phyloP scores from a whole-genome alignment of 1,284 basidiomycete species.

The Omphalotus olearius region DNA sequence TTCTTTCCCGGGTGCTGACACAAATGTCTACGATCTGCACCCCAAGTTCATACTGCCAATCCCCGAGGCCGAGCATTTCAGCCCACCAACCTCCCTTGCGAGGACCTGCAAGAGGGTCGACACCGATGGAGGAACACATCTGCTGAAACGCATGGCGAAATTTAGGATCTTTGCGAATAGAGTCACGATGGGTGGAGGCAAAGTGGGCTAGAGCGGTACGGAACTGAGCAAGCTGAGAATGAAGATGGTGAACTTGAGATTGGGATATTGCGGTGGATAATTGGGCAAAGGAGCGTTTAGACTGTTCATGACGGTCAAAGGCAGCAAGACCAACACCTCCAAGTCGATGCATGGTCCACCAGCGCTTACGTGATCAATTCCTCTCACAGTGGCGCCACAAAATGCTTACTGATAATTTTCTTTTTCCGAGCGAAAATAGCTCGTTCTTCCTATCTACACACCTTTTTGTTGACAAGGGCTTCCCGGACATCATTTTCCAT shows the following conservation, averaged over 20 bases:
- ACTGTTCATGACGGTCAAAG: slow-evolving; percentile 70
- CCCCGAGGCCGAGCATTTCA: slow-evolving; percentile 82
- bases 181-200: slow-evolving; percentile 78
- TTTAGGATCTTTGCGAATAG: slow-evolving; percentile 82
- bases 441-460: too few relatives aligned
- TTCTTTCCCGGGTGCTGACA: slow-evolving; percentile 81
- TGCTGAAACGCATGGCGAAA: slow-evolving; percentile 93
- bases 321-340: slow-evolving; percentile 75
- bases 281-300: slow-evolving; percentile 72
- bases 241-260: slow-evolving; percentile 74
- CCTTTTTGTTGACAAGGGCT: too few relatives aligned
- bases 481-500: too few relatives aligned
- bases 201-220: slow-evolving; percentile 79
- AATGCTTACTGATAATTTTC: too few relatives aligned
- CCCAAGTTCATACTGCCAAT: slow-evolving; percentile 95
- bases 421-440: too few relatives aligned
- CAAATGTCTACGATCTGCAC: slow-evolving; percentile 98
- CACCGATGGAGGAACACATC: slow-evolving; percentile 94
- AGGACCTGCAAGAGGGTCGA: slow-evolving; percentile 90
- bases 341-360: slow-evolving; percentile 54
- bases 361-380: too few relatives aligned
- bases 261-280: slow-evolving; percentile 80
- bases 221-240: slow-evolving; percentile 83
- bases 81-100: slow-evolving; percentile 87
- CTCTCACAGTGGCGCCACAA: too few relatives aligned